phyloP scores from a whole-genome alignment of 2,329 filamentous ascomycete genomes.

The Aspergillus ruber region DNA sequence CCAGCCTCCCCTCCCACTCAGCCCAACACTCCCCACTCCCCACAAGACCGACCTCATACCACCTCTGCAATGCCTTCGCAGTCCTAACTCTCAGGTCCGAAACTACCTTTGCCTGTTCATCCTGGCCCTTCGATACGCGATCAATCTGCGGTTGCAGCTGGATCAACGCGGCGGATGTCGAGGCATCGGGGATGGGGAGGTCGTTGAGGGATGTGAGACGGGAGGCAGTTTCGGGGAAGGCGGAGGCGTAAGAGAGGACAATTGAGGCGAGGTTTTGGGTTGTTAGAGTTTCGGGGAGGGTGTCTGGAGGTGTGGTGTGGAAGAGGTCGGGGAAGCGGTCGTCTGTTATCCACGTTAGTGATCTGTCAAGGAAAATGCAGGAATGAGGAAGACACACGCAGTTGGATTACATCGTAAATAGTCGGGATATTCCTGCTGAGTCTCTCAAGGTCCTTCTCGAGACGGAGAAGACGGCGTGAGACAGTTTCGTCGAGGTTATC shows the following conservation, averaged over 20 bases:
- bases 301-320: conserved; percentile 25
- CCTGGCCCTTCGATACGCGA: conserved; percentile 29
- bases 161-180: conserved; percentile 36
- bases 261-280: conserved; percentile 33
- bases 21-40: conserved; percentile 63
- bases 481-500: conserved; percentile 32
- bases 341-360: conserved; percentile 19
- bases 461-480: conserved; percentile 29
- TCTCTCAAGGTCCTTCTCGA: conserved; percentile 34
- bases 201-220: conserved; percentile 44
- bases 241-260: conserved; percentile 40
- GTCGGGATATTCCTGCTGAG: conserved; percentile 33
- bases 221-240: conserved; percentile 43
- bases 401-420: conserved; percentile 36
- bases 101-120: conserved; percentile 33
- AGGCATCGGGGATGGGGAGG: conserved; percentile 39
- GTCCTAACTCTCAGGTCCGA: conserved; percentile 38
- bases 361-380: conserved; percentile 1
- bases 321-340: conserved; percentile 39
- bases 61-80: conserved; percentile 53
- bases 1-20: conserved; percentile 62
- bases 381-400: conserved; percentile 27
- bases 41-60: conserved; percentile 69
- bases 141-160: conserved; percentile 39
- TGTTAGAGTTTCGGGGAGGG: conserved; percentile 30